Evolutionary conservation across 2,329 filamentous ascomycete genomes (phyloP), one percentile per base, ranked within the genome.

Genomic region (Albifimbria verrucaria): DNA sequence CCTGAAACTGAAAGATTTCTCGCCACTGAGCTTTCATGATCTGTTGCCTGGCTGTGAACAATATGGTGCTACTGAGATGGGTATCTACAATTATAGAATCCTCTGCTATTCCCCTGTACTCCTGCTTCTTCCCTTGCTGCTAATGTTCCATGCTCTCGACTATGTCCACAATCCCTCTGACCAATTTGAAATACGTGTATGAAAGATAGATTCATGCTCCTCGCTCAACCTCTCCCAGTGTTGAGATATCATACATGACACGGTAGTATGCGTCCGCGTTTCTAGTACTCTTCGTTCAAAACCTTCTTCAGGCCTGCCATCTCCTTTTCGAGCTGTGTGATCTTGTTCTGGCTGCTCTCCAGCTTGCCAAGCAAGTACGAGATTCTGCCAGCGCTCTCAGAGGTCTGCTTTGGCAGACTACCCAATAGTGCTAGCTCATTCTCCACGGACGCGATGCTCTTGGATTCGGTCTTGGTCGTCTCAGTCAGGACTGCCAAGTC

Each of bases 361-460:
- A 96, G 71, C 75, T 96, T 96, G 1, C 67, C 70, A 46, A 96
- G 68, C 58, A 97, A 72, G 73, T 90, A 97, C 52, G 81, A 75
- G 3, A 91, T 78, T 28, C 93, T 76, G 1, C 81, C 79, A 1
- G 74, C 75, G 24, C 89, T 76, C 75, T 94, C 87, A 20, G 75
- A 72, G 1, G 91, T 89, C 68, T 89, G 84, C 49, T 80, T 86
- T 7, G 87, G 88, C 61, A 96, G 67, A 20, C 78, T 77, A 1
- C 82, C 90, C n/a, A 97, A 71, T 51, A 89, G 65, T 10, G 71
- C 77, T 53, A 97, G 74, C 71, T 97, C 92, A 23, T 78, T 77
- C 75, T 97, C 93, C 44, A 83, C 87, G 70, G 90, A 90, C 41
- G 87, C 85, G 55, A 97, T 90, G 10, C 72, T 86, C 68, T 84